Evolutionary conservation across 768 basidiomycete species (phyloP).

Genomic region (Fomitopsis serialis): DNA sequence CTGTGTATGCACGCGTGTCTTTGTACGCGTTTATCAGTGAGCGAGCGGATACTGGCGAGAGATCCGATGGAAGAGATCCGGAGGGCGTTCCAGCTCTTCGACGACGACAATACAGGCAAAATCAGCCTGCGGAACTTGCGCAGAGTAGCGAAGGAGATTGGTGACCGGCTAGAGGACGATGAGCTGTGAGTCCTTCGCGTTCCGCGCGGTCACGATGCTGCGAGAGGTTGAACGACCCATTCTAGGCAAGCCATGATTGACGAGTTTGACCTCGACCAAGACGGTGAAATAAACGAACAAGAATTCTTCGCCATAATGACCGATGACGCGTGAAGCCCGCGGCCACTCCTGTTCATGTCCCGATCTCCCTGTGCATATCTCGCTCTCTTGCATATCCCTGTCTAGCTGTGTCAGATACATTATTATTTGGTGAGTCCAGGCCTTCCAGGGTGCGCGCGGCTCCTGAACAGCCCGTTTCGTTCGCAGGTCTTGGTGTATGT

Average conservation of each 20-base stretch:
- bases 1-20: neutral
- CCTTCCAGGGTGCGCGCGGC: neutral
- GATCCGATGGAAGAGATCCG: constrained; percentile 97
- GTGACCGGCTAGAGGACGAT: constrained; percentile 91
- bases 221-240: neutral
- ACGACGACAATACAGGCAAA: constrained; percentile 93
- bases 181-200: constrained; percentile 59
- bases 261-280: constrained; percentile 97
- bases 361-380: constrained; percentile 1
- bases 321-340: constrained; percentile 61
- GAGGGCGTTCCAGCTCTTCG: constrained; percentile 93
- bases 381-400: constrained; percentile 7
- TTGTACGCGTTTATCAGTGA: constrained; percentile 52
- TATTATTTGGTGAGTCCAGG: neutral
- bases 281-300: constrained; percentile 94
- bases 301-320: constrained; percentile 98
- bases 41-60: constrained; percentile 85
- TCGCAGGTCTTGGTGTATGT: neutral
- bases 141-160: constrained; percentile 94
- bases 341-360: neutral
- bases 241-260: constrained; percentile 99
- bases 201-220: constrained; percentile 1
- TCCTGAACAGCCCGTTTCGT: neutral
- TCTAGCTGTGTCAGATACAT: neutral
- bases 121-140: constrained; percentile 88